These are phyloP conservation scores for Aspergillus quadrilineatus DNA, from an alignment of 2,329 filamentous ascomycete species.

Conservation along the genomic window DNA sequence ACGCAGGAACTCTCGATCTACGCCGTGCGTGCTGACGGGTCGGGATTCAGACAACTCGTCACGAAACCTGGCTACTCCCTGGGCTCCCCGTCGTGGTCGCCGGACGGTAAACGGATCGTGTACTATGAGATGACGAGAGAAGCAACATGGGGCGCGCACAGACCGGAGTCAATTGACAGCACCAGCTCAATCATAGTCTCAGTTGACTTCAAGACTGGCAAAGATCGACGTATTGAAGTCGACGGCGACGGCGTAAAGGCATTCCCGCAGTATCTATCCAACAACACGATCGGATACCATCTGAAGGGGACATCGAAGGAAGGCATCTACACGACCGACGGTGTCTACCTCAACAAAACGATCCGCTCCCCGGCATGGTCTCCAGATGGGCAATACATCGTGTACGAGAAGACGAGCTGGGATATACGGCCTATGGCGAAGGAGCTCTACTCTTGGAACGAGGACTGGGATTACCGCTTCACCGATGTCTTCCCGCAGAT, in stretches of 20 bases:
- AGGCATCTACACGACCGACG: constrained; percentile 32
- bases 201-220: constrained; percentile 43
- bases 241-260: constrained; percentile 32
- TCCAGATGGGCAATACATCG: constrained; percentile 28
- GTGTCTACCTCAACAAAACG: constrained; percentile 11
- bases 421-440: constrained; percentile 36
- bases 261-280: constrained; percentile 33
- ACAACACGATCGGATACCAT: constrained; percentile 27
- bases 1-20: constrained; percentile 45
- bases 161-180: constrained; percentile 17
- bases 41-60: constrained; percentile 37
- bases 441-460: constrained; percentile 41
- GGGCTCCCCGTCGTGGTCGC: constrained; percentile 42
- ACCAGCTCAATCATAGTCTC: constrained; percentile 27
- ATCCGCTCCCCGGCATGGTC: constrained; percentile 34
- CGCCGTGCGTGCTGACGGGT: constrained; percentile 38
- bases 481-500: constrained; percentile 46
- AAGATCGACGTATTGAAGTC: constrained; percentile 32
- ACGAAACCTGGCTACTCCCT: constrained; percentile 37
- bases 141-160: constrained; percentile 41
- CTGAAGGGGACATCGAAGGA: constrained; percentile 23
- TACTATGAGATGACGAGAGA: constrained; percentile 44
- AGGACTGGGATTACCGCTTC: constrained; percentile 45
- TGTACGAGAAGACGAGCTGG: constrained; percentile 30
- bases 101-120: constrained; percentile 36